Evolutionary conservation across 1,284 basidiomycete species (phyloP).

Genomic region (Pascua guehoae): DNA sequence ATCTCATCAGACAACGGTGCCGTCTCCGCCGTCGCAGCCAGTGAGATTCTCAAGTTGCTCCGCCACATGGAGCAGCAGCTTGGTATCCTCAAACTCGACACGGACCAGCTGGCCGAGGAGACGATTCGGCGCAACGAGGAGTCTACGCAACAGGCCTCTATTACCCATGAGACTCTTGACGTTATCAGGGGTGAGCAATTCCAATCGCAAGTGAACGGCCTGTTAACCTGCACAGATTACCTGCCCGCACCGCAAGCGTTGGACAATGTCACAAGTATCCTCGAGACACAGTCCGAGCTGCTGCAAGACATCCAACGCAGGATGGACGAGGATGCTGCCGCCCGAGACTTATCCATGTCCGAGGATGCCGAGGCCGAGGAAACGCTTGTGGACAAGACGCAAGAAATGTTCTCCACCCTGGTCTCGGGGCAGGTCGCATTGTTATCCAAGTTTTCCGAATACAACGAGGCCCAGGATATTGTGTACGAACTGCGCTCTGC

Average conservation of each 20-base stretch:
- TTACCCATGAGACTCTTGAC: constrained; percentile 4
- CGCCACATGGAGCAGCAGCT: constrained; percentile 13
- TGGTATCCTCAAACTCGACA: background rate
- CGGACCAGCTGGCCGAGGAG: constrained; percentile 1
- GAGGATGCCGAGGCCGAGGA: background rate
- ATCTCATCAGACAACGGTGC: no score
- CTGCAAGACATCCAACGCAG: constrained; percentile 13
- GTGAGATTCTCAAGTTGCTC: constrained; percentile 6
- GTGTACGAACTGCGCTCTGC: constrained; percentile 12
- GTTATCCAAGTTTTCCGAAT: constrained; percentile 13
- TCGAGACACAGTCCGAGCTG: constrained; percentile 9
- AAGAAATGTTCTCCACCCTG: constrained; percentile 12
- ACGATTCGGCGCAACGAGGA: constrained; percentile 4
- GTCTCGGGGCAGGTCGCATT: constrained; percentile 14
- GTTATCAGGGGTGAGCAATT: constrained; percentile 10
- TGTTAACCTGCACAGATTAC: constrained; percentile 1
- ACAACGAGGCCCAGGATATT: constrained; percentile 3
- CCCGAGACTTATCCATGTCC: background rate
- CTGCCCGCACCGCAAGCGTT: background rate
- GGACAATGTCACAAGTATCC: constrained; percentile 5
- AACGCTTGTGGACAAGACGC: background rate
- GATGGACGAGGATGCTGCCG: constrained; percentile 10
- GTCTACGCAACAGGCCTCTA: constrained; percentile 1
- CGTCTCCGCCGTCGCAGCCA: background rate
- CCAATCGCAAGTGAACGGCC: no score